Conservation (phyloP, 2,329 filamentous ascomycete species). For the Colletotrichum sp. region DNA sequence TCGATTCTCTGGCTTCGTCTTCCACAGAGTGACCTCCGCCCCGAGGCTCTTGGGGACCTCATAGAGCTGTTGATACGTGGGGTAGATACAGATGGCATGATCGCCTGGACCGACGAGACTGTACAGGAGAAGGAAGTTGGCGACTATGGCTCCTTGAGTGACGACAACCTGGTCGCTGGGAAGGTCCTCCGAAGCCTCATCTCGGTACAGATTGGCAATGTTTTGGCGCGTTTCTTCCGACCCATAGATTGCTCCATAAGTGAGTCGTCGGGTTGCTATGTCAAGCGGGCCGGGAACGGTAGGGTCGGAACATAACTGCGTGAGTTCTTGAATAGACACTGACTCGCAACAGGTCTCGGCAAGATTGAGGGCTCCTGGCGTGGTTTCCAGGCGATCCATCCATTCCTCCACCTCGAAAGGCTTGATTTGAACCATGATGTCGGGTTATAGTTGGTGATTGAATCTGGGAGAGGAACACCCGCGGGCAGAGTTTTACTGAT, state of each 20-base stretch:
- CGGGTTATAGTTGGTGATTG: background rate
- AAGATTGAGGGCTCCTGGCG: conserved; percentile 68
- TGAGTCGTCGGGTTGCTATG: conserved; percentile 59
- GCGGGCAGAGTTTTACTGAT: background rate
- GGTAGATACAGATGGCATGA: conserved; percentile 83
- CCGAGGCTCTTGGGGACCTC: conserved; percentile 72
- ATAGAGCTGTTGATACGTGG: conserved; percentile 84
- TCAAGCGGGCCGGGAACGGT: conserved; percentile 44
- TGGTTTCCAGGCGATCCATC: conserved; percentile 67
- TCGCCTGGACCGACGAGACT: conserved; percentile 71
- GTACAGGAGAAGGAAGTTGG: conserved; percentile 78
- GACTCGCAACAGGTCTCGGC: conserved; percentile 81
- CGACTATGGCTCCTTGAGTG: conserved; percentile 77
- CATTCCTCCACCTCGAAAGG: conserved; percentile 74
- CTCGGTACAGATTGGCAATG: conserved; percentile 69
- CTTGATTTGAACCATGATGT: conserved; percentile 34
- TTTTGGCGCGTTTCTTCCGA: conserved; percentile 67
- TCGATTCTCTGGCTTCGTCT: conserved; percentile 63
- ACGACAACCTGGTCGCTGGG: conserved; percentile 68
- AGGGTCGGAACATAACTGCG: conserved; percentile 61
- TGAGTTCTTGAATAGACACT: conserved; percentile 73
- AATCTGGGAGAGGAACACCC: background rate
- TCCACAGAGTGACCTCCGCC: conserved; percentile 78
- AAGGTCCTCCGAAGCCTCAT: conserved; percentile 40
- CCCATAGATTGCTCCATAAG: conserved; percentile 78